Evolutionary conservation across 2,329 filamentous ascomycete species (phyloP).

Genomic region (Xylaria sp.): DNA sequence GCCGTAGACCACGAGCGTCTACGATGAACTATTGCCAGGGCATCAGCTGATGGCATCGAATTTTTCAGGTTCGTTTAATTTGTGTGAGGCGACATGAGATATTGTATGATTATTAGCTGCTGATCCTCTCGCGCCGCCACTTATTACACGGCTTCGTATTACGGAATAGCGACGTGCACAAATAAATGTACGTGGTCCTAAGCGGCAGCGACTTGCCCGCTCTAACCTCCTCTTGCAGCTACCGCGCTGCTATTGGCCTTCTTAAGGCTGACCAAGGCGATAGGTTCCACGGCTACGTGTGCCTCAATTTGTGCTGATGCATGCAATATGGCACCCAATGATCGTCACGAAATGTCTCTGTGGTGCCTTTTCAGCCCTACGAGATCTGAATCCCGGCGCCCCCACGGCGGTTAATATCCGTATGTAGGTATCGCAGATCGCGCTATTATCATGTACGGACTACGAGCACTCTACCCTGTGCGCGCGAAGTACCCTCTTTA

Average conservation of each 20-base stretch:
- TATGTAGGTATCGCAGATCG: slow-evolving; percentile 14
- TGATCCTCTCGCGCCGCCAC: slow-evolving; percentile 3
- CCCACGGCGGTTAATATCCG: slow-evolving; percentile 7
- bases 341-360: slow-evolving; percentile 11
- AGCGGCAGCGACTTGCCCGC: slow-evolving; percentile 3
- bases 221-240: background rate
- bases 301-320: slow-evolving; percentile 13
- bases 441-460: slow-evolving; percentile 2
- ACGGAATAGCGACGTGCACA: background rate
- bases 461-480: background rate
- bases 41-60: slow-evolving; percentile 14
- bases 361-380: slow-evolving; percentile 21
- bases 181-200: slow-evolving; percentile 1
- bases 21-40: slow-evolving; percentile 2
- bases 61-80: background rate
- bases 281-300: slow-evolving; percentile 12
- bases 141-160: background rate
- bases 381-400: slow-evolving; percentile 17
- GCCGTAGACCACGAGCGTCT: slow-evolving; percentile 2
- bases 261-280: slow-evolving; percentile 14
- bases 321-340: slow-evolving; percentile 16
- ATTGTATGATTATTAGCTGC: slow-evolving; percentile 5
- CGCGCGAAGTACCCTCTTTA: background rate
- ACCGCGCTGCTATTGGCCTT: slow-evolving; percentile 9
- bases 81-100: slow-evolving; percentile 5